phyloP scores from a whole-genome alignment of 768 basidiomycete genomes.

The Russula ochroleuca region DNA sequence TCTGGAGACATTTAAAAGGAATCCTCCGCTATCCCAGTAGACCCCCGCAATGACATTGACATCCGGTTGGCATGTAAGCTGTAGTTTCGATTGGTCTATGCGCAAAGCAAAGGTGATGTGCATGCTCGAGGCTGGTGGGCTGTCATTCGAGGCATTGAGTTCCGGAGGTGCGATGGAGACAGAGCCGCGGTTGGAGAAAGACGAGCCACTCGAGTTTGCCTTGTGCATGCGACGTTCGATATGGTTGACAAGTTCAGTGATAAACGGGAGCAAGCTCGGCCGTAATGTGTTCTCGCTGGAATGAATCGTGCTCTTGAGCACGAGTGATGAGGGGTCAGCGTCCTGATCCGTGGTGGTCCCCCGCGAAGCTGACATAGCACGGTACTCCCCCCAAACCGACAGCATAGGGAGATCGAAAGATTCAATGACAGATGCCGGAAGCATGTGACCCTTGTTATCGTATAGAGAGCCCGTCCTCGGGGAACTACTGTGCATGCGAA shows the following conservation, averaged over 20 bases:
- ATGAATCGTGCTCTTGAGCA: slow-evolving; percentile 86
- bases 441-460: slow-evolving; percentile 51
- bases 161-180: slow-evolving; percentile 9
- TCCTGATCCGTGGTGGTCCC: slow-evolving; percentile 34
- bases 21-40: slow-evolving; percentile 93
- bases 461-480: slow-evolving; percentile 29
- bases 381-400: slow-evolving; percentile 81
- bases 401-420: slow-evolving; percentile 70
- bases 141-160: slow-evolving; percentile 18
- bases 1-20: slow-evolving; percentile 73
- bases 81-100: slow-evolving; percentile 84
- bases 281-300: slow-evolving; percentile 81
- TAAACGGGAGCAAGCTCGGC: slow-evolving; percentile 80
- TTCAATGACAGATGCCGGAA: slow-evolving; percentile 53
- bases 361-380: slow-evolving; percentile 48
- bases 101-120: slow-evolving; percentile 83
- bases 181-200: slow-evolving; percentile 5
- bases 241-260: slow-evolving; percentile 67
- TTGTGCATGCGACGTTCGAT: slow-evolving; percentile 68
- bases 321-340: slow-evolving; percentile 53
- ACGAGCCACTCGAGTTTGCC: slow-evolving; percentile 36
- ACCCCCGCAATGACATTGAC: slow-evolving; percentile 88
- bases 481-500: slow-evolving; percentile 61
- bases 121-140: slow-evolving; percentile 43
- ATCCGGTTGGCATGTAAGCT: slow-evolving; percentile 84